Base-by-base conservation (phyloP, 2,329 filamentous ascomycete species). In the Claviceps citrina region DNA sequence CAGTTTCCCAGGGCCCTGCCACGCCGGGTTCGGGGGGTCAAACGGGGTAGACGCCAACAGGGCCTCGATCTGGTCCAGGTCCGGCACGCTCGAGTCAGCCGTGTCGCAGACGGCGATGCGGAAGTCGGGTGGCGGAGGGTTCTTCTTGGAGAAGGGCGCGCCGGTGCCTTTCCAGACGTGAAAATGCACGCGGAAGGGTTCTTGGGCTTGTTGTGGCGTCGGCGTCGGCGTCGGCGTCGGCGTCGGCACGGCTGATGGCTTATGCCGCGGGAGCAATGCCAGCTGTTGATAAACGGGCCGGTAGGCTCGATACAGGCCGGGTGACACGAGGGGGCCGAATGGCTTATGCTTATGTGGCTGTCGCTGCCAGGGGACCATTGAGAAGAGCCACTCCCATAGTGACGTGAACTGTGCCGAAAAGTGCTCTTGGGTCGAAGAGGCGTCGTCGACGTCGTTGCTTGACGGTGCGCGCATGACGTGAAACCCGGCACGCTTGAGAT, bases 401-500 rank as follows among this genome's bases (percentile, higher is more conserved):
- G 54, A 48, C 5, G 49, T 47, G 12, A 48, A 32, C 4, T 49
- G 44, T 12, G 44, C 38, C 15, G 49, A 20, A 7, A 27, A 10
- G 7, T 19, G 37, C 22, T 15, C n/a, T 15, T 3, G 31, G 20
- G 26, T 30, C 26, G 18, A 12, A n/a, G 22, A 33, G 33, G 12
- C 27, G 47, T 48, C 40, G 38, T 44, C 28, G 47, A 41, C 8
- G n/a, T n/a, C n/a, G n/a, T n/a, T n/a, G n/a, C n/a, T n/a, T n/a
- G n/a, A n/a, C 38, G 72, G 71, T 1, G 84, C 82, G 40, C 89
- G 75, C 44, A 81, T 66, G 15, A 96, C 74, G 37, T 81, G 73
- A 62, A 93, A 96, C 15, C 91, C 89, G 27, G 75, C 67, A 38
- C 91, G 73, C 56, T 81, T 91, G 50, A 98, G 65, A 39, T 86